Base-by-base conservation (phyloP, 2,329 filamentous ascomycete genomes). In the Alternaria incomplexa region DNA sequence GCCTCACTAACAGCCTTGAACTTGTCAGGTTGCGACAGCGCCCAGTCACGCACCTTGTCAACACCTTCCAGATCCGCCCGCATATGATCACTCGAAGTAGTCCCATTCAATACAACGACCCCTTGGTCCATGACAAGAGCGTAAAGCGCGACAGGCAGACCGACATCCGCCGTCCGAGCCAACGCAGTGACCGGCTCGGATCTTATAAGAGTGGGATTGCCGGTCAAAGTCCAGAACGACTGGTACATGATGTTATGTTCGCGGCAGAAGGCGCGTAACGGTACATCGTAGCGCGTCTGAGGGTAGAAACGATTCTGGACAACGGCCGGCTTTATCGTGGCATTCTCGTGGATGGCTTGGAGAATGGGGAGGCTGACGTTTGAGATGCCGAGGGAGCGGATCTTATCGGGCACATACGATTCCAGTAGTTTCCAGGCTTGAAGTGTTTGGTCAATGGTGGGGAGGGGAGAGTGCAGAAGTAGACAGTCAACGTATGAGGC, bases 301-400 rank as follows among this genome's bases (percentile, higher is more conserved):
- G 81, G 78, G 73, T 90, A 87, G 79, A 96, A 93, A 2, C 91
- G 86, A 73, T 96, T 95, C 80, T 96, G 92, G 6, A 94, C 89
- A 2, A 93, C 85, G 1, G 85, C 83, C 0, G 87, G 88, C 66
- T 85, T 86, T 68, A 88, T 73, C 0, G 70, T 79, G 4, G 82
- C 81, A 17, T 80, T 71, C 4, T 82, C 73, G 62, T 84, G 83
- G 1, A 93, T 79, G 5, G 80, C 78, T 56, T 85, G 76, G 0
- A 96, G 83, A 2, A 87, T 78, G 0, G 83, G 76, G 2, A 91
- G 79, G n/a, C 83, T 81, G n/a, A 87, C 86, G 77, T 96, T 96
- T 57, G 91, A 93, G 58, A 96, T 90, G 44, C 93, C 93, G 8
- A 96, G 82, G 28, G 87, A 84, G 44, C 88, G 88, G 65, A 94